Evolutionary conservation across 2,329 filamentous ascomycete species (phyloP).

Genomic region (Davidsoniella virescens): DNA sequence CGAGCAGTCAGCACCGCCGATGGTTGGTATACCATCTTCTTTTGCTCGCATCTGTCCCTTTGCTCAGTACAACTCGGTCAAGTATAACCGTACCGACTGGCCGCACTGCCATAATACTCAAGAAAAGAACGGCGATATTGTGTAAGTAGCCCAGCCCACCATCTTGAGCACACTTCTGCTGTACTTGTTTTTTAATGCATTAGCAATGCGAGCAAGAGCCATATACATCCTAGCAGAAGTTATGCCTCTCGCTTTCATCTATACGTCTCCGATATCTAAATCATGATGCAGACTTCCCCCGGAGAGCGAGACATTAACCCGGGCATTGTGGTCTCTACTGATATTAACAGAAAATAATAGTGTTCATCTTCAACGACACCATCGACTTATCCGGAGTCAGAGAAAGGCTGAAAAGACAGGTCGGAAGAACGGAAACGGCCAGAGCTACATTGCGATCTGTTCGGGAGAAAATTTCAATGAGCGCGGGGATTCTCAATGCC

Average conservation of each 20-base stretch:
- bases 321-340: neutral
- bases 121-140: conserved; percentile 13
- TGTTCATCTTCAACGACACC: conserved; percentile 11
- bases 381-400: conserved; percentile 12
- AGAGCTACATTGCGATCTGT: conserved; percentile 12
- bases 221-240: neutral
- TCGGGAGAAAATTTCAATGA: conserved; percentile 12
- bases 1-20: neutral
- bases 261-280: neutral
- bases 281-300: neutral
- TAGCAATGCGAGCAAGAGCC: neutral
- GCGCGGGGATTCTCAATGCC: conserved; percentile 11
- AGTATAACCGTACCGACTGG: conserved; percentile 9
- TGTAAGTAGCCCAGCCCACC: conserved; percentile 6
- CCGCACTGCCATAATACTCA: conserved; percentile 10
- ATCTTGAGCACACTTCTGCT: neutral
- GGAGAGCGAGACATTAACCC: neutral
- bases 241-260: neutral
- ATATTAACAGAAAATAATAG: conserved; percentile 4
- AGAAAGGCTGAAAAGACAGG: conserved; percentile 11
- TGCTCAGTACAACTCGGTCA: conserved; percentile 8
- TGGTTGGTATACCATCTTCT: no score
- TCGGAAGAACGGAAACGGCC: conserved; percentile 11
- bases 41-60: conserved; percentile 11
- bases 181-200: neutral